These are phyloP conservation scores for Volvox reticuliferus DNA, from an alignment of 139 green algal genomes.

Conservation along the genomic window DNA sequence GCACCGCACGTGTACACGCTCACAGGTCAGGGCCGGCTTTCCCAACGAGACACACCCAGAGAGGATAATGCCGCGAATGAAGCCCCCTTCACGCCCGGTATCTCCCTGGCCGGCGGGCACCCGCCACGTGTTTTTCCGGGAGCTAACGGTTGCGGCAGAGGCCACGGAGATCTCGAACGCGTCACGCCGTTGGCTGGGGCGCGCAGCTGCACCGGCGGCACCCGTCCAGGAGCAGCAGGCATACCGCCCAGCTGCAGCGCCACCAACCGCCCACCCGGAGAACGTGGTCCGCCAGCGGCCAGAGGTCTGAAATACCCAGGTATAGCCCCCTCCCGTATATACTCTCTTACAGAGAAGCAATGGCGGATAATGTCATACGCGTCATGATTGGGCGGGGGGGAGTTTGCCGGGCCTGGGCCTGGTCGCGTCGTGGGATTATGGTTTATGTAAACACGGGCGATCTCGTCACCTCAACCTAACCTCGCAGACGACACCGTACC, in stretches of 20 bases:
- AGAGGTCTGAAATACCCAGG: no score
- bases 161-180: neutral
- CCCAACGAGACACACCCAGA: neutral
- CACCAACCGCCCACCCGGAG: neutral
- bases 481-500: neutral
- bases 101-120: neutral
- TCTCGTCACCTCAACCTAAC: neutral
- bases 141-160: neutral
- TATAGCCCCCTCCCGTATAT: no score
- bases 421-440: neutral
- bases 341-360: no score
- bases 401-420: neutral
- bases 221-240: neutral
- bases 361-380: neutral
- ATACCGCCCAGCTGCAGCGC: neutral
- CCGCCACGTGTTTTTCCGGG: neutral
- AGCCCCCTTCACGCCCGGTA: neutral
- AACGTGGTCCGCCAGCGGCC: no score
- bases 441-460: neutral
- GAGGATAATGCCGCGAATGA: neutral
- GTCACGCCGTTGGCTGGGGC: no score
- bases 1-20: neutral
- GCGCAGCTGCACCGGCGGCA: neutral
- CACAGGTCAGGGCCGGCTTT: neutral
- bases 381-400: neutral